phyloP scores from a whole-genome alignment of 306 rosid genomes.

The Prunus padus region DNA sequence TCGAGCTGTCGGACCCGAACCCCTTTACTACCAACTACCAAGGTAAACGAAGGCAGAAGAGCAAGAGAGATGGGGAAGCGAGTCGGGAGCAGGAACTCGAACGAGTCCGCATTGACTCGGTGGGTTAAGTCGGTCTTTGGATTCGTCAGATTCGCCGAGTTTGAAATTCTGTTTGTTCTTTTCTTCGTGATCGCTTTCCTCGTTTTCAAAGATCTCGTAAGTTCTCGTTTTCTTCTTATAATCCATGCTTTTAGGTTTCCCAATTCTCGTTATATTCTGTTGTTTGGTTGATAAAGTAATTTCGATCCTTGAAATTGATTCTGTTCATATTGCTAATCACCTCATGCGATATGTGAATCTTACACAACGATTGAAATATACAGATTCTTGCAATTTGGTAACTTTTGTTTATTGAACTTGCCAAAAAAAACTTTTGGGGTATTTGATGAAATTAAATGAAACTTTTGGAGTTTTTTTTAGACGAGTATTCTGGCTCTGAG shows the following conservation, averaged over 20 bases:
- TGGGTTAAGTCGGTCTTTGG: constrained; percentile 45
- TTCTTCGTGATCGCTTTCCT: constrained; percentile 73
- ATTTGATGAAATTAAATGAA: neutral
- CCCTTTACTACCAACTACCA: neutral
- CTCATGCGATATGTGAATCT: neutral
- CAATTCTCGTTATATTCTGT: neutral
- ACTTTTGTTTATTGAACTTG: neutral
- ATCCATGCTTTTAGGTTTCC: neutral
- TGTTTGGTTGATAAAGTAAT: neutral
- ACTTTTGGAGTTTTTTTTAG: too few species aligned
- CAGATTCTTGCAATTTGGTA: neutral
- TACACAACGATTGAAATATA: neutral
- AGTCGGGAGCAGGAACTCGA: constrained; percentile 35
- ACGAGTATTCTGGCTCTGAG: too few species aligned
- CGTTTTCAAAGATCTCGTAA: constrained; percentile 84
- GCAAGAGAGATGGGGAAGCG: constrained; percentile 40
- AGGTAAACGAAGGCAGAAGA: neutral
- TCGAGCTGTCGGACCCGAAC: neutral
- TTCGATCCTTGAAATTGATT: neutral
- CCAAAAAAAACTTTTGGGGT: neutral
- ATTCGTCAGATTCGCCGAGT: constrained; percentile 70
- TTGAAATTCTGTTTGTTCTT: constrained; percentile 83
- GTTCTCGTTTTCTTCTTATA: neutral
- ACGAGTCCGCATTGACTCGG: constrained; percentile 54
- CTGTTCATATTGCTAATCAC: neutral